Base-by-base conservation (phyloP, 192 early-diverging fungal species). In the Polychytrium aggregatum region DNA sequence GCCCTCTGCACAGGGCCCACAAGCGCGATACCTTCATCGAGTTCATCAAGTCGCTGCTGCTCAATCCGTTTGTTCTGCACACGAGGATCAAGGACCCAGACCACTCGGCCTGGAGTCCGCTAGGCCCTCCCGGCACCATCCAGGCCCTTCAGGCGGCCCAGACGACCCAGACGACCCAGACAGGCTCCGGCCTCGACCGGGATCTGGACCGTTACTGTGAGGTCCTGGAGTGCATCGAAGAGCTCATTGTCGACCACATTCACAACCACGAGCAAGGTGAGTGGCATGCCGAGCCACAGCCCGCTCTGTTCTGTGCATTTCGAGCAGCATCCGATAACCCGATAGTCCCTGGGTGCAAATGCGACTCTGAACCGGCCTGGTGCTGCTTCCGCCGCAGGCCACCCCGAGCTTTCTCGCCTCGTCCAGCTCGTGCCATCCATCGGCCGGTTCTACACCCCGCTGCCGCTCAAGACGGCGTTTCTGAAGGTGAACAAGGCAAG, bases 31-130 rank as follows among this genome's bases (percentile, higher is more conserved):
- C 73, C 40, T 82, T 90, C 48, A 90, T 90, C 34, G 64, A 71
- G 70, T 94, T 91, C 62, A 88, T 94, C 64, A 94, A 94, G 59
- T 75, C 78, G 30, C 74, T 88, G 51, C 72, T 91, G 9, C 73
- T 86, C 35, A 88, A 86, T 7, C 85, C 90, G 5, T 94, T 94
- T 51, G 81, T 90, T 41, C 75, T 93, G 22, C 82, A 89, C 60
- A 72, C 82, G 38, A 40, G 55, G 21, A 49, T 63, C 37, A 21
- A 18, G 25, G 18, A 31, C n/a, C 34, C 22, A 43, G 34, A 36
- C 17, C 41, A 41, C 24, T 14, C 33, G 6, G 30, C 30, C 38
- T 22, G n/a, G 10, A 5, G 38, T 22, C 34, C 33, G n/a, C 34
- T 9, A 2, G 2, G 13, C 13, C 49, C 41, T 40, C 31, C 29